Percentiles rank a stretch among this genome's conserved stretches.
phyloP scores from a whole-genome alignment of 1,139 yeast genomes.

The Hyphopichia buzzinii region DNA sequence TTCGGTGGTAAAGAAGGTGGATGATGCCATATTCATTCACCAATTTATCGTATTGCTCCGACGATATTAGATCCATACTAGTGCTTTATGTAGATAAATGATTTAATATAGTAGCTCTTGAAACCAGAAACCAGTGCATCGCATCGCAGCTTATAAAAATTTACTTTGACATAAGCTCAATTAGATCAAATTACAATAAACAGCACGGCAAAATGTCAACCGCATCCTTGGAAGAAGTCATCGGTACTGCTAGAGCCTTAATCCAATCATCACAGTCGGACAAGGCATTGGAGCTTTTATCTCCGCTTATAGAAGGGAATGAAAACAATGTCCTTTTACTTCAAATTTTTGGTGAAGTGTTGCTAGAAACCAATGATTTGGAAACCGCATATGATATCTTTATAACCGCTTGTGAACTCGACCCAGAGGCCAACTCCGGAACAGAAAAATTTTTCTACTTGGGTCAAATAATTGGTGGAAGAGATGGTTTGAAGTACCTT shows the following conservation, averaged over 20 bases:
- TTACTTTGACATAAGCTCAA: no score
- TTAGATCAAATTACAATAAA: no score
- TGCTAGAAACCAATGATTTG: slow-evolving; percentile 74
- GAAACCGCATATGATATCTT: slow-evolving; percentile 73
- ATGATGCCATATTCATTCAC: slow-evolving; percentile 53
- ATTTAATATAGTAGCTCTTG: no score
- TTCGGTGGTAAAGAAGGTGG: slow-evolving; percentile 65
- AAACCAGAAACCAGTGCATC: background rate
- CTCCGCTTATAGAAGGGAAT: slow-evolving; percentile 26
- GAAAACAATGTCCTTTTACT: slow-evolving; percentile 32
- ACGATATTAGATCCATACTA: background rate
- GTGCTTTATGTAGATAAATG: no score
- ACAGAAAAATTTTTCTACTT: slow-evolving; percentile 82
- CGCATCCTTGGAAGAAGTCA: slow-evolving; percentile 9
- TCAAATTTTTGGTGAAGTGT: slow-evolving; percentile 64
- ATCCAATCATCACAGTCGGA: slow-evolving; percentile 41
- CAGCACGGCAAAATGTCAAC: slow-evolving; percentile 2
- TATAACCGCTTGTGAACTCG: slow-evolving; percentile 63
- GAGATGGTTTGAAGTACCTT: slow-evolving; percentile 66
- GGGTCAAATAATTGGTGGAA: slow-evolving; percentile 89
- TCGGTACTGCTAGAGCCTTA: slow-evolving; percentile 28
- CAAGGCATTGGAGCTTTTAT: slow-evolving; percentile 36
- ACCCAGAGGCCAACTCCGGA: slow-evolving; percentile 62
- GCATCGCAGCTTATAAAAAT: slow-evolving; percentile 1
- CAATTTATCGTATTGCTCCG: slow-evolving; percentile 7